Base-by-base conservation (phyloP, 73 alveolate species). In the Paramecium sexaurelia region DNA sequence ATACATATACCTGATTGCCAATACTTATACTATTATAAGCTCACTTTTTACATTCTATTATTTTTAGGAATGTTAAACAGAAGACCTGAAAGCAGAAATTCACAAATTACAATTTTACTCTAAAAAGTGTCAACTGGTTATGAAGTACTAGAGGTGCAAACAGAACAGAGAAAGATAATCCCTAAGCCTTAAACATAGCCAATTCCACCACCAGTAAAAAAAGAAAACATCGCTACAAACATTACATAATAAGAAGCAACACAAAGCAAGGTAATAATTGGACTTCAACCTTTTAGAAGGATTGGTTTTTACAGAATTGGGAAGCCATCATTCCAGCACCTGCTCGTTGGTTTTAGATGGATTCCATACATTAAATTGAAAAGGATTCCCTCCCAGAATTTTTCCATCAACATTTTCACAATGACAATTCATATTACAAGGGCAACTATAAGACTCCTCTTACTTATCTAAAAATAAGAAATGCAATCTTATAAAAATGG, bases 331-430 rank as follows among this genome's bases (percentile, higher is more conserved):
- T 94, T 55, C 97, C 96, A 13, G 87, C 95, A 61, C 93, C 95
- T 47, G 85, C 96, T 75, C 93, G 95, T 73, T 94, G 97, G 97
- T 94, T 94, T 73, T 75, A 88, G 75, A 67, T 94, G 55, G 97
- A 92, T 71, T 85, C 92, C 86, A 94, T 94, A 17, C 94, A 94
- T 73, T 92, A 94, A 92, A 94, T 94, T 36, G 96, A 94, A 92
- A 94, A 91, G 41, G 92, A 94, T 78, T 87, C 96, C 66, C 66
- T 94, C 19, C 97, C 97, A 6, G 97, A 94, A 83, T 92, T 87
- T 92, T 94, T 94, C 45, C 93, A 93, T 82, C 92, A 92, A 5
- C 90, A 87, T 91, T 94, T 55, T 75, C 95, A 95, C 15, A 85
- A 94, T 19, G 94, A 94, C 85, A 75, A 93, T 10, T 94, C 96